Conservation (phyloP, 257 asterid genomes). For the Solanum clarkiae region DNA sequence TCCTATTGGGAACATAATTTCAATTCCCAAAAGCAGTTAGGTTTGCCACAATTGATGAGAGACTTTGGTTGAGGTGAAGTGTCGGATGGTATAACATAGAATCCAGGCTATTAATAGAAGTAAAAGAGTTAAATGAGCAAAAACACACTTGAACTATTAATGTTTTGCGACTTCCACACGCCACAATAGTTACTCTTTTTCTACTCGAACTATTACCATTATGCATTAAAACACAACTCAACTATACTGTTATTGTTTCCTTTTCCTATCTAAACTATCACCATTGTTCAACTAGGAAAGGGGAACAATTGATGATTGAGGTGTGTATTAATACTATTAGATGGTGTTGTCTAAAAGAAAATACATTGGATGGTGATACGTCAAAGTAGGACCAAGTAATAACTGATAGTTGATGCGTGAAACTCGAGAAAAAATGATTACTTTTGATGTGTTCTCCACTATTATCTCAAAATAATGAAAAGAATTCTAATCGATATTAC, state of each 20-base stretch:
- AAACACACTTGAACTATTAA: too few species aligned
- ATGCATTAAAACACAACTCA: background rate
- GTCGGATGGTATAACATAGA: background rate
- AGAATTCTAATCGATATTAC: background rate
- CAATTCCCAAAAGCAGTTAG: background rate
- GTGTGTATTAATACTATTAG: too few species aligned
- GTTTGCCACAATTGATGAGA: background rate
- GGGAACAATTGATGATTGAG: background rate
- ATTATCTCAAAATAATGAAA: background rate
- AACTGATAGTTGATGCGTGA: too few species aligned
- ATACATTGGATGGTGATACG: background rate
- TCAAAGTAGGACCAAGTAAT: background rate
- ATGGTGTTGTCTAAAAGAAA: too few species aligned
- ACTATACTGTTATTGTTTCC: background rate
- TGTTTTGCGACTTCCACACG: too few species aligned
- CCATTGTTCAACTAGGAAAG: background rate
- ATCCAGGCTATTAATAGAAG: background rate
- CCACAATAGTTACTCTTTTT: too few species aligned
- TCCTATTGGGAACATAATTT: background rate
- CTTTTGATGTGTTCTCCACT: too few species aligned
- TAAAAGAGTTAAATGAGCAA: background rate
- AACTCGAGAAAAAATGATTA: too few species aligned
- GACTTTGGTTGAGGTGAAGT: background rate
- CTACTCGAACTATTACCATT: background rate
- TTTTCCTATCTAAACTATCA: background rate